Percentiles rank a stretch among this genome's conserved stretches.
phyloP scores from a whole-genome alignment of 1,139 yeast genomes.

The Hanseniaspora gamundiae region DNA sequence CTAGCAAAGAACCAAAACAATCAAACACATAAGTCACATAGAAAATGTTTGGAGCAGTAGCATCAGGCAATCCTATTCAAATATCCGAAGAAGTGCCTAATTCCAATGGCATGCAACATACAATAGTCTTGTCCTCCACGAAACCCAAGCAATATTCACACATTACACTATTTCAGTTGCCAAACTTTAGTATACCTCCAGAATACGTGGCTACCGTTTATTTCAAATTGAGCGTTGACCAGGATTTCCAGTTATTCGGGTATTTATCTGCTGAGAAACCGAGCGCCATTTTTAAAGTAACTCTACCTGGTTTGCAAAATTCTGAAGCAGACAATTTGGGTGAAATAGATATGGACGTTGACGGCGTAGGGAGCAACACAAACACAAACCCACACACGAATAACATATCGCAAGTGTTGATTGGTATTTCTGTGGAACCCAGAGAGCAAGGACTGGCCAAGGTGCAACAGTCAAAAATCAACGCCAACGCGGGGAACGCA shows the following conservation, averaged over 20 bases:
- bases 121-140: conserved; percentile 23
- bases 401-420: conserved; percentile 32
- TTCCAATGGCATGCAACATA: conserved; percentile 26
- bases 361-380: conserved; percentile 16
- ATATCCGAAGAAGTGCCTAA: conserved; percentile 26
- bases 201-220: conserved; percentile 73
- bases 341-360: conserved; percentile 32
- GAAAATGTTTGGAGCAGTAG: conserved; percentile 27
- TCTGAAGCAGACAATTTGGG: conserved; percentile 25
- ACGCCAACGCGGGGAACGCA: conserved; percentile 17
- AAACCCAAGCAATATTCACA: conserved; percentile 37
- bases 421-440: conserved; percentile 88
- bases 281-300: conserved; percentile 80
- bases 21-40: too few relatives aligned
- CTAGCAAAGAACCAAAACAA: not conserved
- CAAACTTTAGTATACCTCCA: conserved; percentile 53
- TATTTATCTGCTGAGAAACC: conserved; percentile 64
- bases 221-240: conserved; percentile 62
- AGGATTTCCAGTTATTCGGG: conserved; percentile 73
- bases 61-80: conserved; percentile 27
- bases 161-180: conserved; percentile 63
- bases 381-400: conserved; percentile 10
- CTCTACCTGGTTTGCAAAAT: conserved; percentile 26
- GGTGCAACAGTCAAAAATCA: conserved; percentile 12
- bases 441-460: conserved; percentile 24